phyloP scores from a whole-genome alignment of 139 green algal species.

The Auxenochlorella protothecoides region DNA sequence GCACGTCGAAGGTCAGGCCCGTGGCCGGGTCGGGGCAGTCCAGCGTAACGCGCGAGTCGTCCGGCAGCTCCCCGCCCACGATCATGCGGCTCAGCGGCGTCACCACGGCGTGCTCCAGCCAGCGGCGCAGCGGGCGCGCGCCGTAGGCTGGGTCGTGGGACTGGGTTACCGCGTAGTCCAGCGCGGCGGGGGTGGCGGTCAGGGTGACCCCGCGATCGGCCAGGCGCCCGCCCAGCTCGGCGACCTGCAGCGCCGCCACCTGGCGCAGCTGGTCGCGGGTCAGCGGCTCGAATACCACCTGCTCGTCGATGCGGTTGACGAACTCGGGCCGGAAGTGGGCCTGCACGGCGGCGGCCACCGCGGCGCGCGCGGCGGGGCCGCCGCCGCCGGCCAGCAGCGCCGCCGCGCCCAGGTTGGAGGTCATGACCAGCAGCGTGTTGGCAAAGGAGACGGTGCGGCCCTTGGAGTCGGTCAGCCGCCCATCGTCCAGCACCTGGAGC shows the following conservation, averaged over 20 bases:
- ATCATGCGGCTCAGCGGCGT: slow-evolving; percentile 61
- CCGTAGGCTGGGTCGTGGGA: slow-evolving; percentile 49
- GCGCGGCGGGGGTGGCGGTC: slow-evolving; percentile 37
- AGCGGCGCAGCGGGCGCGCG: slow-evolving; percentile 62
- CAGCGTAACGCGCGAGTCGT: slow-evolving; percentile 14
- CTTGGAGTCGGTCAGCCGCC: slow-evolving; percentile 69
- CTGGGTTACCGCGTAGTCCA: slow-evolving; percentile 36
- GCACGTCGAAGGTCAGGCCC: slow-evolving; percentile 23
- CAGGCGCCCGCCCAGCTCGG: slow-evolving; percentile 55
- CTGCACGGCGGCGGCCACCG: slow-evolving; percentile 21
- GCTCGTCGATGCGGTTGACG: slow-evolving; percentile 81
- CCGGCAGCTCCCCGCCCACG: slow-evolving; percentile 42
- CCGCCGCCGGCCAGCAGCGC: slow-evolving; percentile 35
- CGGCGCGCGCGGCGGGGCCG: slow-evolving; percentile 6
- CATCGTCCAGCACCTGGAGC: slow-evolving; percentile 80
- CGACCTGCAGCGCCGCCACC: slow-evolving; percentile 59
- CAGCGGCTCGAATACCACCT: slow-evolving; percentile 81
- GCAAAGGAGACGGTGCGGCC: slow-evolving; percentile 84
- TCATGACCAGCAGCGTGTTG: slow-evolving; percentile 95
- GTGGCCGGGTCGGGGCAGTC: neutral
- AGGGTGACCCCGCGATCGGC: slow-evolving; percentile 27
- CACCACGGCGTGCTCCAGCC: slow-evolving; percentile 58
- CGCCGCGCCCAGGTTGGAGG: slow-evolving; percentile 76
- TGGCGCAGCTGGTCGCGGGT: slow-evolving; percentile 41
- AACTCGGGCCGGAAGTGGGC: slow-evolving; percentile 71